phyloP scores from a whole-genome alignment of 73 alveolate species.

The Paramecium tetraurelia region DNA sequence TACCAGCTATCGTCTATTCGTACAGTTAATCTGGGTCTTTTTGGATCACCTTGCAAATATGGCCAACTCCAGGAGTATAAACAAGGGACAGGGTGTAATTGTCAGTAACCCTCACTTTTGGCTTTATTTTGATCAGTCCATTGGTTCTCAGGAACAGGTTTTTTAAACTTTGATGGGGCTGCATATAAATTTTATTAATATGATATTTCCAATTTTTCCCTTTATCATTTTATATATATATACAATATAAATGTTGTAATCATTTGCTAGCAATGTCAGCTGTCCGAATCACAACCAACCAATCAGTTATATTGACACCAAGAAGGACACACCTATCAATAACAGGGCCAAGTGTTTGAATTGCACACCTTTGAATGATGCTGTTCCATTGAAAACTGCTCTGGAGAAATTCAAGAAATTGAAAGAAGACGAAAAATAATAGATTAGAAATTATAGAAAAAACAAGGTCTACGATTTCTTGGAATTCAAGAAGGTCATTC shows the following conservation, averaged over 20 bases:
- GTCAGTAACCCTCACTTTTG: constrained; percentile 39
- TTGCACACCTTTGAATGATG: background rate
- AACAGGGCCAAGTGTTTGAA: background rate
- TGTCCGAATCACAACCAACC: background rate
- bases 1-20: constrained; percentile 64
- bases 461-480: background rate
- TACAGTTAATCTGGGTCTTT: constrained; percentile 73
- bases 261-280: background rate
- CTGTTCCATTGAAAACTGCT: background rate
- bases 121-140: background rate
- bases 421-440: background rate
- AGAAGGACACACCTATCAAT: background rate
- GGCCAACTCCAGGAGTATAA: constrained; percentile 93
- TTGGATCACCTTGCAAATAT: constrained; percentile 77
- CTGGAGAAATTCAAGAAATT: background rate
- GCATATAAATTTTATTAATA: background rate
- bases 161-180: background rate
- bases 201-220: background rate
- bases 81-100: constrained; percentile 68
- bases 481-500: background rate
- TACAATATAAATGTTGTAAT: background rate
- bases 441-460: background rate
- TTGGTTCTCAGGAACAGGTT: background rate
- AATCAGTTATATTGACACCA: background rate
- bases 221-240: background rate